Conservation (phyloP, 1,284 basidiomycete genomes). For the Ganoderma sp. region DNA sequence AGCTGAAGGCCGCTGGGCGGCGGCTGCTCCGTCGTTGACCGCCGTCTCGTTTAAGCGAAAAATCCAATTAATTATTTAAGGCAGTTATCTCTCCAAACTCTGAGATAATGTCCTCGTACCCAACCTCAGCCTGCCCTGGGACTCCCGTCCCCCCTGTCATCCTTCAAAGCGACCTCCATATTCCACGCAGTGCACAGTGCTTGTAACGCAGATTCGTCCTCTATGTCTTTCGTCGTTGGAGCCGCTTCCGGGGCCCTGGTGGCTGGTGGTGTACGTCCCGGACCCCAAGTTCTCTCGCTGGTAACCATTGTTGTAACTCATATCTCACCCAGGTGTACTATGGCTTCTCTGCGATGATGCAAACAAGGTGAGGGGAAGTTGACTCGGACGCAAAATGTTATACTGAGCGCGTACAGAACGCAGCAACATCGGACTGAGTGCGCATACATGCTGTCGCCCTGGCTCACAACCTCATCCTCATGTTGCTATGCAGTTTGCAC, state of each 20-base stretch:
- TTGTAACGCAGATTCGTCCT: not conserved
- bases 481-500: conserved; percentile 33
- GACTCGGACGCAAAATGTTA: not conserved
- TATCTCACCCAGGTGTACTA: conserved; percentile 39
- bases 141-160: not conserved
- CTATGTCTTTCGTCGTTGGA: conserved; percentile 41
- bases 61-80: not conserved
- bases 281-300: not conserved
- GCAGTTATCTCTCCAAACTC: not conserved
- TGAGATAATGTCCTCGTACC: not conserved
- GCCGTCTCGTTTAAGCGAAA: not conserved
- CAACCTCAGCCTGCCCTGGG: too few species aligned
- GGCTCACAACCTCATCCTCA: not conserved
- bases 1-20: too few species aligned
- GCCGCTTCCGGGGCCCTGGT: conserved; percentile 36
- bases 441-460: conserved; percentile 13
- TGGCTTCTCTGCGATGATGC: conserved; percentile 42
- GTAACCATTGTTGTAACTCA: conserved; percentile 21
- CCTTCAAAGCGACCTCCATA: not conserved
- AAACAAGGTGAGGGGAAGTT: conserved; percentile 32
- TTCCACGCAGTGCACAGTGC: not conserved
- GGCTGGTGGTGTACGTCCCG: conserved; percentile 33
- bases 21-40: too few species aligned
- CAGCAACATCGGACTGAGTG: conserved; percentile 38
- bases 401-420: conserved; percentile 31